These are phyloP conservation scores for Umbelopsis sp. DNA, from an alignment of 192 early-diverging fungal genomes.

Conservation along the genomic window DNA sequence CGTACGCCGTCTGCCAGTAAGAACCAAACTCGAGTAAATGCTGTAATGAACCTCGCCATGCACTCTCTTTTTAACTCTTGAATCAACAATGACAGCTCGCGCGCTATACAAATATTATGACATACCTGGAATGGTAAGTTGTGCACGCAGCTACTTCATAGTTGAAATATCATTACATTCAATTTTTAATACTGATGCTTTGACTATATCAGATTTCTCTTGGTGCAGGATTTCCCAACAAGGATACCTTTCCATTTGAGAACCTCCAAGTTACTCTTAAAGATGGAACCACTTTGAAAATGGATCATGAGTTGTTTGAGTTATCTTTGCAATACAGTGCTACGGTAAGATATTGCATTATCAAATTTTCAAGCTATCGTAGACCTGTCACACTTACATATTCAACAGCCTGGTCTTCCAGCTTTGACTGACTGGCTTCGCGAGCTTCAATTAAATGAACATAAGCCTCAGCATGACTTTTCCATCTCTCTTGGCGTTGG, in stretches of 20 bases:
- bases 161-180: not conserved
- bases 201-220: constrained; percentile 56
- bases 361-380: not conserved
- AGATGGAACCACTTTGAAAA: constrained; percentile 58
- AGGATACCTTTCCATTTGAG: constrained; percentile 65
- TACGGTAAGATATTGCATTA: constrained; percentile 38
- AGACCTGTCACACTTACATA: not conserved
- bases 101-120: constrained; percentile 9
- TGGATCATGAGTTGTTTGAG: constrained; percentile 54
- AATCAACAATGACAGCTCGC: constrained; percentile 23
- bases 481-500: constrained; percentile 50
- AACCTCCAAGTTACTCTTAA: constrained; percentile 56
- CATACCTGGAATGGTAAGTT: constrained; percentile 47
- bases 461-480: constrained; percentile 49
- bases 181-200: not conserved
- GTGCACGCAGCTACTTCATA: not conserved
- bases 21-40: not conserved
- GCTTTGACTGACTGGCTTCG: constrained; percentile 48
- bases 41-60: constrained; percentile 5
- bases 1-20: constrained; percentile 52
- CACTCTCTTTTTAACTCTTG: constrained; percentile 39
- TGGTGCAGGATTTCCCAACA: constrained; percentile 73
- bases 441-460: constrained; percentile 48
- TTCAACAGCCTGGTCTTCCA: constrained; percentile 49
- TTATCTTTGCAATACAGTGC: constrained; percentile 66